Evolutionary conservation across 1,139 yeast species (phyloP).

Genomic region (Petasospora fabianii): DNA sequence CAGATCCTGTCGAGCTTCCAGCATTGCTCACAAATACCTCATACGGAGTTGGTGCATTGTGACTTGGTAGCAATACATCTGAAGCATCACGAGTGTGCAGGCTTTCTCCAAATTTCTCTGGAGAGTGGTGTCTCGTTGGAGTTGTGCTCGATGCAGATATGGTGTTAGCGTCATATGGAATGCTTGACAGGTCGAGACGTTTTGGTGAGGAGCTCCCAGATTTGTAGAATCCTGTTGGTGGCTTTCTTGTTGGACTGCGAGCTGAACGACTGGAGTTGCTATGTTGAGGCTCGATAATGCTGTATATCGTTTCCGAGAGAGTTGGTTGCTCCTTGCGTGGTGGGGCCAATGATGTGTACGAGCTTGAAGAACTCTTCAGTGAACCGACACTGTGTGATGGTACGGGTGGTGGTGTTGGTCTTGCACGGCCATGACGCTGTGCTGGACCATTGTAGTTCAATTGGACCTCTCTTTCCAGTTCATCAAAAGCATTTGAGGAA

Average conservation of each 20-base stretch:
- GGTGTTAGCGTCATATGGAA: constrained; percentile 24
- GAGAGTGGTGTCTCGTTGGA: constrained; percentile 4
- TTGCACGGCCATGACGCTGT: background rate
- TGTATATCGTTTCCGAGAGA: constrained; percentile 10
- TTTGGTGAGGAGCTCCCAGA: constrained; percentile 19
- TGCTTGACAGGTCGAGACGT: constrained; percentile 14
- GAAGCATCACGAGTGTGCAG: constrained; percentile 6
- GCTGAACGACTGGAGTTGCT: constrained; percentile 21
- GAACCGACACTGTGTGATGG: constrained; percentile 24
- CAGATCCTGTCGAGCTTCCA: constrained; percentile 4
- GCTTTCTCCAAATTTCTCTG: constrained; percentile 10
- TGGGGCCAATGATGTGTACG: constrained; percentile 19
- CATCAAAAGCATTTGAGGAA: constrained; percentile 29
- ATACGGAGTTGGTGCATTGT: constrained; percentile 24
- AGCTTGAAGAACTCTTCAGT: constrained; percentile 9
- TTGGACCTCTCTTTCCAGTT: constrained; percentile 31
- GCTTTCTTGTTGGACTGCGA: constrained; percentile 24
- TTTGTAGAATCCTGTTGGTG: constrained; percentile 18
- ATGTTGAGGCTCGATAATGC: constrained; percentile 21
- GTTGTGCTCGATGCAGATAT: constrained; percentile 4
- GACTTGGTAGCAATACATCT: constrained; percentile 12
- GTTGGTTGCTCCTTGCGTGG: constrained; percentile 10
- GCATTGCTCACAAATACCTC: constrained; percentile 17
- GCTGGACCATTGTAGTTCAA: constrained; percentile 22
- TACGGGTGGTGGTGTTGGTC: constrained; percentile 23